Evolutionary conservation across 2,329 filamentous ascomycete genomes (phyloP), one percentile per base, ranked within the genome.

Genomic region (Emmonsia crescens): DNA sequence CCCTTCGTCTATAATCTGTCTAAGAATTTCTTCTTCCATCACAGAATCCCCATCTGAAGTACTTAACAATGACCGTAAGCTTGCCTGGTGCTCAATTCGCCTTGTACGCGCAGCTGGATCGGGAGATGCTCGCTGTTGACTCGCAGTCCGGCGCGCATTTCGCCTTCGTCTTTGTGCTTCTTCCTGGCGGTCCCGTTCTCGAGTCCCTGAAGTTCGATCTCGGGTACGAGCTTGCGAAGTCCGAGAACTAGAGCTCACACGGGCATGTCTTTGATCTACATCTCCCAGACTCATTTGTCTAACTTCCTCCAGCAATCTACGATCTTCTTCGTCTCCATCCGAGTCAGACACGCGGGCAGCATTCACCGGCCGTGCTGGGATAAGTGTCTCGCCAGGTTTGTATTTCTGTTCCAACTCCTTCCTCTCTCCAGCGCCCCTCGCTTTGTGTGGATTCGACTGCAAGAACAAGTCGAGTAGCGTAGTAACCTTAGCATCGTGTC

Each of bases 401-500:
- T 96, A 97, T 68, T 87, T 87, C 66, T 79, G 79, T 40, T 83
- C 83, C 77, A 94, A 85, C 66, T 91, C 89, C 54, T 85, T 82
- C 74, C 88, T 91, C 71, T 99, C 94, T 8, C 83, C 80, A 0
- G 82, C 80, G 0, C 84, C 80, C 70, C 87, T 89, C 31, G 79
- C 86, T 67, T 88, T 88, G 21, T 85, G 84, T 1, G 94, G 93
- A 70, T 96, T 90, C 52, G 89, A 85, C 31, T 85, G 81, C 42
- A 96, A 77, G 68, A 89, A 91, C 83, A 96, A 93, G 61, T 97
- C 93, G 63, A 99, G 78, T 54, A 97, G 79, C 1, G 91, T 96
- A 9, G 87, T 92, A 59, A 96, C 89, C 29, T 89, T 91, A 62
- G 94, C 90, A 82, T 97, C 95, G 70, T 91, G 91, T 71, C 87